Evolutionary conservation across 192 early-diverging fungal species (phyloP), one percentile per base, ranked within the genome.

Genomic region (Coemansia sp.): DNA sequence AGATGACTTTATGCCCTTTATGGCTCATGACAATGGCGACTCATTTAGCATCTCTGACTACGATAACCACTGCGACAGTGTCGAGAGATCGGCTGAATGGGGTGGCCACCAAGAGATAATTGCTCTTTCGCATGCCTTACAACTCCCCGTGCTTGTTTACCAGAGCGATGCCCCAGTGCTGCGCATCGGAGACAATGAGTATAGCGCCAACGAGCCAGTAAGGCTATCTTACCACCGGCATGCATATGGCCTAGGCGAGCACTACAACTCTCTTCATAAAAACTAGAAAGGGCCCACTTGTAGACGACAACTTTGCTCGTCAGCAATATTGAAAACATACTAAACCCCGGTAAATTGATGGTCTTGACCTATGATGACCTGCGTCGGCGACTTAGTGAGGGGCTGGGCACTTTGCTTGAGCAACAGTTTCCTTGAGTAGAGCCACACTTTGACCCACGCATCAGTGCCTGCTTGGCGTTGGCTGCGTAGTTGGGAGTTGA

Each of bases 41-140:
- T 86, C 91, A 82, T 88, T 86, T 45, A 83, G 67, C 40, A 67
- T 79, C 48, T 82, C 87, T 20, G 88, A 93, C 63, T 95, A 88
- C 84, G 74, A 78, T 38, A 62, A 72, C 21, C 92, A 97, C 64
- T 96, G 95, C 73, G 61, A 88, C 65, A 85, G 86, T 28, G 74
- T 97, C 16, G 93, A 92, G 66, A 66, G 70, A 18, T 93, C 94
- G 0, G 92, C 94, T 1, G 84, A 86, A 5, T 99, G 96, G 96
- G 96, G 96, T 67, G 95, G 96, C 9, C 91, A 99, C 61, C 83
- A 89, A 16, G 96, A 99, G 84, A 87, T 96, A 24, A 77, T 89
- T 40, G 96, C 96, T 5, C 70, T 97, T 2, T 88, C 93, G 4
- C 83, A 85, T 26, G 79, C 85, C 8, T 79, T 93, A 50, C 63